Evolutionary conservation across 176 grass and related monocot species (phyloP).

Genomic region (Triticum timopheevii): DNA sequence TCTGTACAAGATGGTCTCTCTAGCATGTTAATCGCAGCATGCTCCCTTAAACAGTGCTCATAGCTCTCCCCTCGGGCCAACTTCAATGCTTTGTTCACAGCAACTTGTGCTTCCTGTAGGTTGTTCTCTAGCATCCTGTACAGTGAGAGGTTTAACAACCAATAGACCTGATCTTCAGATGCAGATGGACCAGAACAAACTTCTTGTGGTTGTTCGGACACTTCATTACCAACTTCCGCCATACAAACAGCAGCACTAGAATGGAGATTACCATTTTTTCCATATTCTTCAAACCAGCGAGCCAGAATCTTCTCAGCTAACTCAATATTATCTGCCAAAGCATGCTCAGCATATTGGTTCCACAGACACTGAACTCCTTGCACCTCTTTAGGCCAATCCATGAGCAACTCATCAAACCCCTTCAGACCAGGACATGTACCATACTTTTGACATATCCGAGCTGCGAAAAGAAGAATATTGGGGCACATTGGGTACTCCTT

Average conservation of each 20-base stretch:
- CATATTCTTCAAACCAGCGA: conserved; percentile 64
- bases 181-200: conserved; percentile 34
- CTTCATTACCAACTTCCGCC: conserved; percentile 23
- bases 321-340: conserved; percentile 52
- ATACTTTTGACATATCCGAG: conserved; percentile 47
- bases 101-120: conserved; percentile 60
- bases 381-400: conserved; percentile 70
- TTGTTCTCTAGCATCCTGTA: conserved; percentile 61
- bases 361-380: conserved; percentile 87
- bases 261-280: conserved; percentile 34
- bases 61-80: conserved; percentile 50
- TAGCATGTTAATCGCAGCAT: conserved; percentile 55
- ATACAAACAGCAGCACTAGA: conserved; percentile 16
- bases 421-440: conserved; percentile 38
- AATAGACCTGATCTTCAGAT: conserved; percentile 61
- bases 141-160: conserved; percentile 74
- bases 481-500: conserved; percentile 77
- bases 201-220: conserved; percentile 24
- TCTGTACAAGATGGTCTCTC: conserved; percentile 40
- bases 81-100: conserved; percentile 65
- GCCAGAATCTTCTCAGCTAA: conserved; percentile 60
- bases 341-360: conserved; percentile 79
- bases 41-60: conserved; percentile 74
- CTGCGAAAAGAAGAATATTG: conserved; percentile 66
- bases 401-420: conserved; percentile 72